Percentiles rank a stretch among this genome's conserved stretches.
These are phyloP conservation scores for Desmodesmus armatus DNA, from an alignment of 139 green algal genomes.

Conservation along the genomic window DNA sequence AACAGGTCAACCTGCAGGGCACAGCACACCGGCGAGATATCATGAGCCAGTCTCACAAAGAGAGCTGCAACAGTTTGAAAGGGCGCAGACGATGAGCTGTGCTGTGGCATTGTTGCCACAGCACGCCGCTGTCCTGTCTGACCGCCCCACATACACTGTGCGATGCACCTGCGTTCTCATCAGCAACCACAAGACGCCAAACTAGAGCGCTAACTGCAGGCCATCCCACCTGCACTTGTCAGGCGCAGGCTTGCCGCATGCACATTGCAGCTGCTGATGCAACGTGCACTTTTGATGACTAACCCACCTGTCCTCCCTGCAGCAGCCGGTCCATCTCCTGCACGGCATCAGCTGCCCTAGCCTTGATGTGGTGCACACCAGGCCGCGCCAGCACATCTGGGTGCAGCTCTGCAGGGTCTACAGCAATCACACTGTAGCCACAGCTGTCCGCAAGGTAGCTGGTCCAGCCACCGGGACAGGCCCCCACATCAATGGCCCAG, in stretches of 20 bases:
- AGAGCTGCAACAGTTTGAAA: neutral
- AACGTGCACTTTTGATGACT: no score
- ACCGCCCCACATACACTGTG: no score
- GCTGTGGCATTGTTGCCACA: neutral
- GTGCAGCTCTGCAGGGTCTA: conserved; percentile 45
- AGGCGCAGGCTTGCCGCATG: no score
- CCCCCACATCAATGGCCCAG: conserved; percentile 47
- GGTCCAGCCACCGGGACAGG: conserved; percentile 30
- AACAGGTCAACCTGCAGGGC: conserved; percentile 28
- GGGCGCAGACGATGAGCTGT: neutral
- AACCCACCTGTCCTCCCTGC: neutral
- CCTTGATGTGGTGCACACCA: conserved; percentile 27
- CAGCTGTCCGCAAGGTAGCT: conserved; percentile 30
- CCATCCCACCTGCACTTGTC: no score
- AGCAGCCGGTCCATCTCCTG: conserved; percentile 13
- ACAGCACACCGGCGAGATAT: neutral
- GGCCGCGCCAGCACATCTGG: conserved; percentile 30
- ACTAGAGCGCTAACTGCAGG: no score
- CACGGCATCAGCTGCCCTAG: neutral
- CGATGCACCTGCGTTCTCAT: no score
- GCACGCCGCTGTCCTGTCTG: no score
- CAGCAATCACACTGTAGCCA: conserved; percentile 18
- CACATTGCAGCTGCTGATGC: no score
- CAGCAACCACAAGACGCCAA: no score
- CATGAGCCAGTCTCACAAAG: neutral